Conservation (phyloP, 768 basidiomycete species). For the Tephrocybe sp. region DNA sequence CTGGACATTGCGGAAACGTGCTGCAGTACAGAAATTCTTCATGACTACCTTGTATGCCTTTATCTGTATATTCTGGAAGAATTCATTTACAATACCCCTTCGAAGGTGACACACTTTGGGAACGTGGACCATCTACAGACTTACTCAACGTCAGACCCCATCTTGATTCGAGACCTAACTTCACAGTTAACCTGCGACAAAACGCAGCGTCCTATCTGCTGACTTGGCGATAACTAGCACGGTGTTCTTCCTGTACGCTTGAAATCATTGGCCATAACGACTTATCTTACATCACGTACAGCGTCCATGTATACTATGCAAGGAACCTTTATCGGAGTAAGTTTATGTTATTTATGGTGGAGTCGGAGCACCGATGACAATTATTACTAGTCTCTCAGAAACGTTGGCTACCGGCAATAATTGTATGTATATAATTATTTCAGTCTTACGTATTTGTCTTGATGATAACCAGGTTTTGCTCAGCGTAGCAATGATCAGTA, state of each 20-base stretch:
- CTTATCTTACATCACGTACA: background rate
- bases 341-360: background rate
- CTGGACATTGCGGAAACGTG: constrained; percentile 15
- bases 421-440: no score
- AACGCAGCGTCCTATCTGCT: background rate
- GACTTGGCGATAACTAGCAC: constrained; percentile 1
- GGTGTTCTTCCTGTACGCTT: background rate
- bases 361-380: background rate
- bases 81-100: background rate
- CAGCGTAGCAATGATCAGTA: no score
- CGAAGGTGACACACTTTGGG: constrained; percentile 6
- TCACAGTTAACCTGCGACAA: background rate
- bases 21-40: constrained; percentile 9
- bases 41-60: constrained; percentile 12
- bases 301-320: constrained; percentile 6
- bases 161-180: background rate
- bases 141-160: background rate
- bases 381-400: no score
- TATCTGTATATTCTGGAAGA: no score
- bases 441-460: no score
- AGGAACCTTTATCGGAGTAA: background rate
- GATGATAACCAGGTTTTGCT: no score
- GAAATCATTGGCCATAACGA: no score
- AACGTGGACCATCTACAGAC: background rate
- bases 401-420: no score